Percentiles rank a stretch among this genome's conserved stretches.
phyloP scores from a whole-genome alignment of 345 rosid genomes.

The Cardamine resedifolia region DNA sequence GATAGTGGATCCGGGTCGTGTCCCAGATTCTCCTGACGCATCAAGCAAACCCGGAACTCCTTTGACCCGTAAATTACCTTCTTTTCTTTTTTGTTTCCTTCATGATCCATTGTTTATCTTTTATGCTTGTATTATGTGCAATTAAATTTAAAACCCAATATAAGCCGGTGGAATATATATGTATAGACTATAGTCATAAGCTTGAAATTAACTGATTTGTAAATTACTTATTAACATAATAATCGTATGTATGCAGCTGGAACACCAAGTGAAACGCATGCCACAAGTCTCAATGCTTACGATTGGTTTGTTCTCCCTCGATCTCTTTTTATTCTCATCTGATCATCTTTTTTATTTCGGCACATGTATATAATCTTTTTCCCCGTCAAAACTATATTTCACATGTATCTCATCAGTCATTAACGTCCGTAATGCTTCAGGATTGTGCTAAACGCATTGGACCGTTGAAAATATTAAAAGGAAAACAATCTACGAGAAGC shows the following conservation, averaged over 20 bases:
- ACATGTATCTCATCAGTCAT: not conserved
- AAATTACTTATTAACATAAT: not conserved
- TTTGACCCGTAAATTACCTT: constrained; percentile 44
- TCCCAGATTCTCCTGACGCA: constrained; percentile 43
- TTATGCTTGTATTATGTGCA: not conserved
- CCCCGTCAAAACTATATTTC: not conserved
- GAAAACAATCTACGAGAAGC: not conserved
- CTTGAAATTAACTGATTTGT: not conserved
- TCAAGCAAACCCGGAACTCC: constrained; percentile 55
- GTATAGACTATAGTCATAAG: not conserved
- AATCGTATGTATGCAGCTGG: constrained; percentile 50
- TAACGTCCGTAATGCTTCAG: constrained; percentile 40
- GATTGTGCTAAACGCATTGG: constrained; percentile 70
- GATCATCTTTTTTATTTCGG: not conserved
- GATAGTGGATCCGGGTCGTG: constrained; percentile 41
- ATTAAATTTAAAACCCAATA: too few relatives aligned
- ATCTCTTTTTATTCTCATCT: not conserved
- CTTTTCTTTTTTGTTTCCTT: too few relatives aligned
- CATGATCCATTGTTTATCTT: not conserved
- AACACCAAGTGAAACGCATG: constrained; percentile 58
- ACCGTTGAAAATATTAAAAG: constrained; percentile 49
- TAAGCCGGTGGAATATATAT: not conserved
- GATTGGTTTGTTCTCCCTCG: constrained; percentile 54
- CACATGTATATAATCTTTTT: not conserved
- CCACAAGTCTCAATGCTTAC: constrained; percentile 54